Conservation (phyloP, 2,329 filamentous ascomycete species). For the Botryotinia narcissicola region DNA sequence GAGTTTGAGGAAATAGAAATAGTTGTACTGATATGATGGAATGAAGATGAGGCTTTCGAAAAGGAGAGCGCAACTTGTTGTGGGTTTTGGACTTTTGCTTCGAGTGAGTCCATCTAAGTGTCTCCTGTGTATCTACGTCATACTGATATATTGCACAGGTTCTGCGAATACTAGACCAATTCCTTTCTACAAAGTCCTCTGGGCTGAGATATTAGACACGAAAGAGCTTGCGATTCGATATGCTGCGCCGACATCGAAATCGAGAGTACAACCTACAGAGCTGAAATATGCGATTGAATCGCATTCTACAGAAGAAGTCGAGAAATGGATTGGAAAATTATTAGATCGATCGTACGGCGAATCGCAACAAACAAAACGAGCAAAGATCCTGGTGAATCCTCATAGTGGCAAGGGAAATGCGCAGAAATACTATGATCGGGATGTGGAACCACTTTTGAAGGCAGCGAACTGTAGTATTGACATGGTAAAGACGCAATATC, state of each 20-base stretch:
- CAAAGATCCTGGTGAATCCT: constrained; percentile 89
- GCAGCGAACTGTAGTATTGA: constrained; percentile 78
- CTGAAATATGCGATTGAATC: constrained; percentile 57
- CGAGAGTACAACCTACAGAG: constrained; percentile 57
- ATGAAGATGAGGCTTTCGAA: constrained; percentile 52
- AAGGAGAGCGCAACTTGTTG: constrained; percentile 53
- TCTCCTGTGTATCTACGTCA: constrained; percentile 1
- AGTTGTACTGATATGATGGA: background rate
- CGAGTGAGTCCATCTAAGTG: constrained; percentile 22
- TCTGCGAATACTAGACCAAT: constrained; percentile 51
- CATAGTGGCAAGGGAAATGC: constrained; percentile 81
- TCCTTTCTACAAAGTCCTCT: constrained; percentile 80
- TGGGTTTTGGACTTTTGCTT: constrained; percentile 52
- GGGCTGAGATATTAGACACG: constrained; percentile 62
- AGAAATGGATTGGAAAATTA: constrained; percentile 61
- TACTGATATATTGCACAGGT: constrained; percentile 24
- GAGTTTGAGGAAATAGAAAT: background rate
- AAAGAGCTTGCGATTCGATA: constrained; percentile 69
- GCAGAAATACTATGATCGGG: constrained; percentile 66
- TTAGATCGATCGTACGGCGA: constrained; percentile 68
- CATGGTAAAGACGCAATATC: constrained; percentile 66
- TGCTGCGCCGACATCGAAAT: constrained; percentile 59
- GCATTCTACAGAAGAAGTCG: constrained; percentile 32
- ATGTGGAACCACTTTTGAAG: constrained; percentile 78
- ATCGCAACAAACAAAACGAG: constrained; percentile 67